Base-by-base conservation (phyloP, 495 filamentous ascomycete genomes). In the Penicillium arizonense region DNA sequence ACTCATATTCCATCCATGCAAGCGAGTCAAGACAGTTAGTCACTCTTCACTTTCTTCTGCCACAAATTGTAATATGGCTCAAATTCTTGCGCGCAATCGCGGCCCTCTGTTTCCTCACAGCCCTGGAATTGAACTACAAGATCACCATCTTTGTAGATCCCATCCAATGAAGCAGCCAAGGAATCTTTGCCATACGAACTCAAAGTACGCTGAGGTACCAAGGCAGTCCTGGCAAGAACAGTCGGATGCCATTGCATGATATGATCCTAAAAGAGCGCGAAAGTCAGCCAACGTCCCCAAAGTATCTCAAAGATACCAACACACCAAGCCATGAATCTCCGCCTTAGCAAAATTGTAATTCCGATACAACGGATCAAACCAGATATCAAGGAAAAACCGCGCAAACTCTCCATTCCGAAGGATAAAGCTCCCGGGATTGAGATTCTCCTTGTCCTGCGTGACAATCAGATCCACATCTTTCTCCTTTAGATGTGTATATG, bases 201-300 rank as follows among this genome's bases (percentile, higher is more conserved):
- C 61, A 99, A 69, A 34, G 79, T 72, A 16, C 84, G 80, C 72
- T 97, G 93, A 3, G 91, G 90, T 16, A 99, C 73, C 11, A 99
- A 73, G 1, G 88, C 91, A 48, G 96, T 71, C 59, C 90, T 90
- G 18, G 91, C 87, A 16, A 99, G 80, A 47, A 97, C 90, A 1
- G 94, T 99, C n/a, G 94, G 91, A 66, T 99, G 95, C 95, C 95
- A 99, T 77, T 96, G 94, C 30, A 93, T 83, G 51, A 96, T 89
- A 62, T 92, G 89, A 69, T 93, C 89, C 88, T 93, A 56, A 3
- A 47, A n/a, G 11, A 40, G 13, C 6, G 28, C 40, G 1, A 28
- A 16, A 5, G 33, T 56, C 14, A 57, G 54, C 16, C 38, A 34
- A 23, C 23, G 18, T 36, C 21, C 21, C 44, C 30, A 30, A 21